Conservation (phyloP, 2,329 filamentous ascomycete species). For the Paraphoma chrysanthemicola region DNA sequence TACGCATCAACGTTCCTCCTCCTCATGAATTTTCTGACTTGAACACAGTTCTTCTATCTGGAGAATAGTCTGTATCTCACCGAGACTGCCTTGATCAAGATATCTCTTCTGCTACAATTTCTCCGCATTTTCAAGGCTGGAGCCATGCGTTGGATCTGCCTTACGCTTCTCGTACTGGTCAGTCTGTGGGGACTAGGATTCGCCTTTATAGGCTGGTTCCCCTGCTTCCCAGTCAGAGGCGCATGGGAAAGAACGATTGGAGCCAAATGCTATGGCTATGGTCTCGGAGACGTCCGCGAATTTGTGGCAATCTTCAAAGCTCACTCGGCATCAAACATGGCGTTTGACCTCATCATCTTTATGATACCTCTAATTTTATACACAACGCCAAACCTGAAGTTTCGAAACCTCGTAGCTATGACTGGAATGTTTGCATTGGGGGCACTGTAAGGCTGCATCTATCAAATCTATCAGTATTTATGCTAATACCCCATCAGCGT, state of each 20-base stretch:
- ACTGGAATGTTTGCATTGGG: slow-evolving; percentile 41
- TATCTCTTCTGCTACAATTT: slow-evolving; percentile 46
- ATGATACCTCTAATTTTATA: slow-evolving; percentile 41
- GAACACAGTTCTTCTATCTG: slow-evolving; percentile 35
- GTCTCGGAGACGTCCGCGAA: slow-evolving; percentile 16
- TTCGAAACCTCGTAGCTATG: slow-evolving; percentile 38
- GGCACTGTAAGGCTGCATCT: slow-evolving; percentile 31
- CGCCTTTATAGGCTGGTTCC: slow-evolving; percentile 40
- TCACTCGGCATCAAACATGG: slow-evolving; percentile 43
- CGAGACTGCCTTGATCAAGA: slow-evolving; percentile 43
- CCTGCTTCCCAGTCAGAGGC: slow-evolving; percentile 33
- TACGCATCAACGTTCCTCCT: slow-evolving; percentile 4
- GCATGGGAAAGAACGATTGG: slow-evolving; percentile 29
- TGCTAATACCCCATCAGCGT: slow-evolving; percentile 30
- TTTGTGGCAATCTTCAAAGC: slow-evolving; percentile 36
- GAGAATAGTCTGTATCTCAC: slow-evolving; percentile 38
- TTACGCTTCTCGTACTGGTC: slow-evolving; percentile 29
- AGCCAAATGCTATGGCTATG: slow-evolving; percentile 40
- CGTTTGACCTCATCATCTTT: slow-evolving; percentile 43
- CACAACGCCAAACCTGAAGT: slow-evolving; percentile 29
- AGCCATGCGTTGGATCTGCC: slow-evolving; percentile 35
- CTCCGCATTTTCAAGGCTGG: slow-evolving; percentile 46
- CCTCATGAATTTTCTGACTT: neutral
- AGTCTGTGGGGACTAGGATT: slow-evolving; percentile 41
- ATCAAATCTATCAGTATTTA: neutral